Conservation (phyloP, 345 rosid genomes). For the Eucalyptus polyanthemos region DNA sequence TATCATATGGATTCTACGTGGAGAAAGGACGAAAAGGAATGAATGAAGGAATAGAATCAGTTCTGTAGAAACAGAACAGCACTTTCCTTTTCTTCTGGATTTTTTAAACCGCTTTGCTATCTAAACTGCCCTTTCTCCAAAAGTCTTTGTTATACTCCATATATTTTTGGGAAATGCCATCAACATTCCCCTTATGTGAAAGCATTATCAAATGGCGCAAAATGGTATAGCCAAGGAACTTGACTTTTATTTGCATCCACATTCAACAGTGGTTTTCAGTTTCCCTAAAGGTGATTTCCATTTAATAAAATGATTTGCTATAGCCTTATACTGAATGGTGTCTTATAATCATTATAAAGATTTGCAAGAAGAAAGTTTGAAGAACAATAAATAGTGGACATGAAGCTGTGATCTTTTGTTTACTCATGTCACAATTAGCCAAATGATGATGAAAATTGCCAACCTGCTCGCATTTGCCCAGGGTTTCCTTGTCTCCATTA, state of each 20-base stretch:
- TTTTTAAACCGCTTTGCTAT: not conserved
- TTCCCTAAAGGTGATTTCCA: not conserved
- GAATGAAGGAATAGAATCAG: not conserved
- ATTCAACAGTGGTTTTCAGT: not conserved
- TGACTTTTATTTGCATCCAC: not conserved
- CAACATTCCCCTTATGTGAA: not conserved
- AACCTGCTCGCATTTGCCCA: constrained; percentile 94
- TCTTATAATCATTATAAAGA: not conserved
- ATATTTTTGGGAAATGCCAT: not conserved
- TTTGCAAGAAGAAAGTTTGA: not conserved
- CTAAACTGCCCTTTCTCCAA: not conserved
- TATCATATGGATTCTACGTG: not conserved
- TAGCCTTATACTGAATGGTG: not conserved
- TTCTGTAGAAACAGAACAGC: not conserved
- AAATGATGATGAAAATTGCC: not conserved
- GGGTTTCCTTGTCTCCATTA: constrained; percentile 73
- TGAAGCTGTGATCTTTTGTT: not conserved
- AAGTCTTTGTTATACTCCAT: not conserved
- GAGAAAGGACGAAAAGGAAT: not conserved
- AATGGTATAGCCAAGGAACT: not conserved
- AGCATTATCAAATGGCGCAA: not conserved
- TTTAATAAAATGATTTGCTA: not conserved
- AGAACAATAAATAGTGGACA: not conserved
- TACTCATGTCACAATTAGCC: not conserved
- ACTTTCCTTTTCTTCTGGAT: not conserved